phyloP scores from a whole-genome alignment of 192 early-diverging fungal genomes.

The Radiomyces spectabilis region DNA sequence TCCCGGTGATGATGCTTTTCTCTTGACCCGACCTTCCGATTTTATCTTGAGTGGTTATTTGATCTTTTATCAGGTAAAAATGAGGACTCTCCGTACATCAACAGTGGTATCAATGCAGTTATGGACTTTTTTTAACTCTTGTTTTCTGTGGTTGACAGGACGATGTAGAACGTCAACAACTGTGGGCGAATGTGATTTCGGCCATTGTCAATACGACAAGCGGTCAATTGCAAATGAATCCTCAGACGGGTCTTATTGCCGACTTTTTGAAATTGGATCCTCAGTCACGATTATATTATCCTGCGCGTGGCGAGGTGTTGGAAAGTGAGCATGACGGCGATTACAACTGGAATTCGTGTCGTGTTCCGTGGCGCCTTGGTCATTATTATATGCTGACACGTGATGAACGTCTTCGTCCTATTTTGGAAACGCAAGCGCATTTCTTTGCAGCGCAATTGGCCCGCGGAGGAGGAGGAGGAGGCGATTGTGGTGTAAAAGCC shows the following conservation, averaged over 20 bases:
- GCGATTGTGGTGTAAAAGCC: conserved; percentile 31
- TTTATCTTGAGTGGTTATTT: conserved; percentile 44
- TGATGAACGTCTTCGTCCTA: conserved; percentile 32
- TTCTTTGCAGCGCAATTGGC: conserved; percentile 33
- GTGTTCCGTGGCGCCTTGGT: conserved; percentile 47
- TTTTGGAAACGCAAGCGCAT: conserved; percentile 31
- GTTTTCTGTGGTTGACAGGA: conserved; percentile 16
- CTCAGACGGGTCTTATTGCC: conserved; percentile 41
- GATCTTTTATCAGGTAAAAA: conserved; percentile 43
- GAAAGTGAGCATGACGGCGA: conserved; percentile 40
- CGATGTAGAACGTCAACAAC: conserved; percentile 30
- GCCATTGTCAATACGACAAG: conserved; percentile 31
- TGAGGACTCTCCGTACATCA: no score
- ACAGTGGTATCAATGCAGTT: neutral
- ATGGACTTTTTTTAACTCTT: neutral
- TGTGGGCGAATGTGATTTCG: conserved; percentile 38
- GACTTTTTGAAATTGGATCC: conserved; percentile 41
- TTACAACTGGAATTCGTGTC: conserved; percentile 52
- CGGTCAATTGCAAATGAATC: conserved; percentile 29
- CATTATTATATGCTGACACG: conserved; percentile 39
- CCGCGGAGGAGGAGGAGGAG: neutral
- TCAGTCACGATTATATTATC: conserved; percentile 23
- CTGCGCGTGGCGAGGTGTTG: conserved; percentile 31
- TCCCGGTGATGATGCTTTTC: conserved; percentile 33
- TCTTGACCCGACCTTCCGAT: conserved; percentile 42